phyloP scores from a whole-genome alignment of 2,329 filamentous ascomycete species.

The Trichoderma guizhouense region DNA sequence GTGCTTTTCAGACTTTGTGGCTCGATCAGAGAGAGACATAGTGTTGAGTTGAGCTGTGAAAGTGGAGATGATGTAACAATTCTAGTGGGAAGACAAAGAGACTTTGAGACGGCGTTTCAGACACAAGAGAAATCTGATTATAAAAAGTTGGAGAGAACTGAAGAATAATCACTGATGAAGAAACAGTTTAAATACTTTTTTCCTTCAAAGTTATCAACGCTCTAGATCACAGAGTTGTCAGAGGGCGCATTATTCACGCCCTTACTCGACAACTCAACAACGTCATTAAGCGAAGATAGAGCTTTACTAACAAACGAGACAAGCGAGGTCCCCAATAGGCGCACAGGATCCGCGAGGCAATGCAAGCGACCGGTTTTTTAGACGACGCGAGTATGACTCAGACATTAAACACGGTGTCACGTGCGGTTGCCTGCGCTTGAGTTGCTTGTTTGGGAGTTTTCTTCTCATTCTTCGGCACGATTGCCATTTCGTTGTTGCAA shows the following conservation, averaged over 20 bases:
- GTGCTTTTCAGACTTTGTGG: neutral
- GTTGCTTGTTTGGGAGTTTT: neutral
- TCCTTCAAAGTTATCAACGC: neutral
- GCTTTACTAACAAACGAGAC: neutral
- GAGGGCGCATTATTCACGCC: neutral
- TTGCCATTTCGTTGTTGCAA: neutral
- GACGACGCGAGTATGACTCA: neutral
- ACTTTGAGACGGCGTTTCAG: neutral
- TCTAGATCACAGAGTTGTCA: neutral
- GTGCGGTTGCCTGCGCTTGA: neutral
- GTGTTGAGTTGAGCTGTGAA: neutral
- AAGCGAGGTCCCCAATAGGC: neutral
- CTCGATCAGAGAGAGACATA: constrained; percentile 17
- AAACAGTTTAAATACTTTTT: neutral
- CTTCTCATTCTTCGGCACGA: neutral
- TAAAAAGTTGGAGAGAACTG: neutral
- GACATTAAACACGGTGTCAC: neutral
- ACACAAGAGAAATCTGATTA: neutral
- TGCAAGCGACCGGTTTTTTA: neutral
- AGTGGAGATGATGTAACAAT: neutral
- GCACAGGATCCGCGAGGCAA: no score
- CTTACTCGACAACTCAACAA: neutral
- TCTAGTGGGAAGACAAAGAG: neutral
- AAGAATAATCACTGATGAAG: neutral
- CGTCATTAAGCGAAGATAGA: neutral